Percentiles rank a stretch among this genome's conserved stretches.
Evolutionary conservation across 805 yeast genomes (phyloP).

Genomic region (Monosporozyma aerobia): DNA sequence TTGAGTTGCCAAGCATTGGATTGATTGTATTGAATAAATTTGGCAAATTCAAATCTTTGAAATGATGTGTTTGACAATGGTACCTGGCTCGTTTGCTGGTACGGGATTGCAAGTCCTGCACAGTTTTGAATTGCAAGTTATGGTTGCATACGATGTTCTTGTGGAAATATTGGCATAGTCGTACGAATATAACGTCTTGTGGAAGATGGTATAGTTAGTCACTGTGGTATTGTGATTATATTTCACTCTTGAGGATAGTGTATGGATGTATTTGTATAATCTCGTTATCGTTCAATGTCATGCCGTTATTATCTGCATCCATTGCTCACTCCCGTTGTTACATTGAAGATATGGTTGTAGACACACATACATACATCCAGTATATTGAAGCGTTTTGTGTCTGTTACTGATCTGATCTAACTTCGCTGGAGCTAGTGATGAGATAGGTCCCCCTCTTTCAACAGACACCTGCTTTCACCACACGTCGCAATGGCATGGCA

Average conservation of each 20-base stretch:
- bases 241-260: neutral
- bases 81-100: neutral
- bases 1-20: neutral
- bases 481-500: too few relatives aligned
- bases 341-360: too few relatives aligned
- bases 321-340: neutral
- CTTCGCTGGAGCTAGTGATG: too few relatives aligned
- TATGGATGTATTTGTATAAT: neutral
- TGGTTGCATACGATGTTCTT: neutral
- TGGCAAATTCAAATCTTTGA: neutral
- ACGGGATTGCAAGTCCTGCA: neutral
- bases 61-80: neutral
- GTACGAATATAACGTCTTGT: neutral
- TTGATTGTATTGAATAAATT: neutral
- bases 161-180: neutral
- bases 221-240: neutral
- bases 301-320: neutral
- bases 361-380: too few relatives aligned
- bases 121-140: neutral
- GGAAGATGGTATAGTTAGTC: neutral
- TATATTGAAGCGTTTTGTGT: too few relatives aligned
- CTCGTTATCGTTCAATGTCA: too few relatives aligned
- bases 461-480: too few relatives aligned
- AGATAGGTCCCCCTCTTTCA: too few relatives aligned
- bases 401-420: too few relatives aligned